Evolutionary conservation across 805 yeast genomes (phyloP).

Genomic region (Metschnikowia arizonensis): DNA sequence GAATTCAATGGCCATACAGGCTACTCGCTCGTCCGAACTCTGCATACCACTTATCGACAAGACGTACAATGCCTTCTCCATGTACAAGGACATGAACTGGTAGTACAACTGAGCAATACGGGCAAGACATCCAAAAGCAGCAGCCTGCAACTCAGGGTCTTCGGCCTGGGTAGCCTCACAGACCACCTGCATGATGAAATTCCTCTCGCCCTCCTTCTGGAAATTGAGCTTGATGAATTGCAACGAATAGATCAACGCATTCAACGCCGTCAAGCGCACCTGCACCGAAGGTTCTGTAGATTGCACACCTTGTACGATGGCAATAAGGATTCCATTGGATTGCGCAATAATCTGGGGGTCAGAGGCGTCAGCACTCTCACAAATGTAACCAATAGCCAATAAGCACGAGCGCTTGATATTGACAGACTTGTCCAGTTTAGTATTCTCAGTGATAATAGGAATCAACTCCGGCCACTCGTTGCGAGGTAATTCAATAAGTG

Average conservation of each 20-base stretch:
- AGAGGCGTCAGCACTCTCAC: constrained; percentile 87
- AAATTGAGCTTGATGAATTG: constrained; percentile 86
- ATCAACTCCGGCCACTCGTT: constrained; percentile 87
- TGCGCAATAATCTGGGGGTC: constrained; percentile 75
- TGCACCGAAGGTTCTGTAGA: constrained; percentile 65
- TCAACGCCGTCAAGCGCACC: constrained; percentile 86
- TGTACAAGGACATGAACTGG: constrained; percentile 84
- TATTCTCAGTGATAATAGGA: constrained; percentile 78
- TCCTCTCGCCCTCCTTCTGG: constrained; percentile 90
- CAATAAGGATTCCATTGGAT: constrained; percentile 87
- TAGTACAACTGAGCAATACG: constrained; percentile 88
- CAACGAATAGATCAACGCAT: constrained; percentile 86
- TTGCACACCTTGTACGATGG: constrained; percentile 96
- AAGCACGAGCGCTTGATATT: constrained; percentile 82
- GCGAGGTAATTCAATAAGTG: constrained; percentile 89
- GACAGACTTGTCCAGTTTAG: constrained; percentile 72
- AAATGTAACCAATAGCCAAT: constrained; percentile 89
- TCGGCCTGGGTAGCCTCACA: constrained; percentile 97
- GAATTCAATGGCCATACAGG: constrained; percentile 98
- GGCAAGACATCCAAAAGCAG: constrained; percentile 94
- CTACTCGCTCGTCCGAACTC: constrained; percentile 75
- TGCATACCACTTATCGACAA: constrained; percentile 91
- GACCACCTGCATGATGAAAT: constrained; percentile 96
- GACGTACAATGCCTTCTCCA: constrained; percentile 94
- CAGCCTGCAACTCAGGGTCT: constrained; percentile 78